Conservation (phyloP, 305 asterid genomes). For the Coffea humblotiana region DNA sequence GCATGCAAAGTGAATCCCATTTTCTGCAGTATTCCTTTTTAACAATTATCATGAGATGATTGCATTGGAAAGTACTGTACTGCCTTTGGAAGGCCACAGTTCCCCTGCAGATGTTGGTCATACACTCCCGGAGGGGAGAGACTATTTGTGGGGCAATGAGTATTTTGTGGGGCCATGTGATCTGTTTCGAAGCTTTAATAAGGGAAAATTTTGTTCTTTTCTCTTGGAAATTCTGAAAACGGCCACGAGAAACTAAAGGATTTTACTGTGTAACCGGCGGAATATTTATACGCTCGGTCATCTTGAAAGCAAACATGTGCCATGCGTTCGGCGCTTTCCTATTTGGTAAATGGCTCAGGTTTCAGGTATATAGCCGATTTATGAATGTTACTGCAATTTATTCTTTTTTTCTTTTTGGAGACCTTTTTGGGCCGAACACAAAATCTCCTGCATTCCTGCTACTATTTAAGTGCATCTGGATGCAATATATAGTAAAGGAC, state of each 20-base stretch:
- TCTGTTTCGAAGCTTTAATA: not conserved
- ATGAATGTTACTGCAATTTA: not conserved
- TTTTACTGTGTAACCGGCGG: not conserved
- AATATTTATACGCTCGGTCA: not conserved
- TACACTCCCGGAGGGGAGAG: not conserved
- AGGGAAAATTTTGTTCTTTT: conserved; percentile 6
- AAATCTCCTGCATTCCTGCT: not conserved
- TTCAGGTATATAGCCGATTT: not conserved
- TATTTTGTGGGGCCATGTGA: not conserved
- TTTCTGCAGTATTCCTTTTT: not conserved
- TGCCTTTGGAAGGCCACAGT: conserved; percentile 6
- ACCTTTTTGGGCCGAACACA: not conserved
- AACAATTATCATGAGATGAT: conserved; percentile 18
- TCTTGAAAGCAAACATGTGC: not conserved
- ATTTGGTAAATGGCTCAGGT: not conserved
- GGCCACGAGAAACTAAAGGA: not conserved
- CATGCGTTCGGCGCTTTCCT: not conserved
- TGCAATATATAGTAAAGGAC: not conserved
- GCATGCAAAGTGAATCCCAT: not conserved
- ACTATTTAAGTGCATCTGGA: not conserved
- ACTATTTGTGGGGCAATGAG: not conserved
- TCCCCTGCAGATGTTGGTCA: not conserved
- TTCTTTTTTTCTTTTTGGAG: too few relatives aligned
- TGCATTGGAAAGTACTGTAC: conserved; percentile 12
- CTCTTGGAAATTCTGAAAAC: conserved; percentile 1